Conservation (phyloP, 768 basidiomycete genomes). For the Leccinum subgranulosum region DNA sequence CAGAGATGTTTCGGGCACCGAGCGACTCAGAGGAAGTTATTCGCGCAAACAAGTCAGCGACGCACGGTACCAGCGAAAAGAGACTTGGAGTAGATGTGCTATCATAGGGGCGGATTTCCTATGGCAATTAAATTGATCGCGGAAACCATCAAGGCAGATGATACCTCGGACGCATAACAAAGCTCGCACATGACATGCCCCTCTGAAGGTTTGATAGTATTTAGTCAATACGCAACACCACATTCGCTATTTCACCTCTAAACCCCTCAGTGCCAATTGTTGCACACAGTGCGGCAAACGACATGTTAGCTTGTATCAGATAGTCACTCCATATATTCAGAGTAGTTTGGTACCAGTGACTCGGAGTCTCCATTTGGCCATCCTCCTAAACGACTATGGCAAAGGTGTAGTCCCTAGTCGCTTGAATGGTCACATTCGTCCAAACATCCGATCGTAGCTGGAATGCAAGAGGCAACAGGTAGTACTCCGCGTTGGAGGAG, state of each 20-base stretch:
- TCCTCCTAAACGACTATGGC: conserved; percentile 24
- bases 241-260: conserved; percentile 31
- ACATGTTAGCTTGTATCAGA: conserved; percentile 40
- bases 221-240: conserved; percentile 24
- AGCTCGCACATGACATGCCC: too few species aligned
- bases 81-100: too few species aligned
- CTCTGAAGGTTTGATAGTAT: not conserved
- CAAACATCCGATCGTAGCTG: conserved; percentile 27
- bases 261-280: conserved; percentile 37
- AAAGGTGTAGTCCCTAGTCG: conserved; percentile 35
- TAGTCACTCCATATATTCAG: conserved; percentile 41
- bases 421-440: conserved; percentile 37
- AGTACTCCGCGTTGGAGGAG: conserved; percentile 36
- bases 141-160: too few species aligned
- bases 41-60: too few species aligned
- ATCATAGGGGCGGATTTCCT: too few species aligned
- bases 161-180: too few species aligned
- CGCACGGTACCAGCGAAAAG: too few species aligned
- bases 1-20: too few species aligned
- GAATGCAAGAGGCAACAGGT: conserved; percentile 31
- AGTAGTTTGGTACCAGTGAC: conserved; percentile 36
- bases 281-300: conserved; percentile 40
- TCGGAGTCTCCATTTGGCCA: conserved; percentile 15
- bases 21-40: too few species aligned
- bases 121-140: too few species aligned